A percentile compares a stretch with the other conserved stretches of the same genome.
phyloP scores from a whole-genome alignment of 345 rosid species.

The Hevea brasiliensis region DNA sequence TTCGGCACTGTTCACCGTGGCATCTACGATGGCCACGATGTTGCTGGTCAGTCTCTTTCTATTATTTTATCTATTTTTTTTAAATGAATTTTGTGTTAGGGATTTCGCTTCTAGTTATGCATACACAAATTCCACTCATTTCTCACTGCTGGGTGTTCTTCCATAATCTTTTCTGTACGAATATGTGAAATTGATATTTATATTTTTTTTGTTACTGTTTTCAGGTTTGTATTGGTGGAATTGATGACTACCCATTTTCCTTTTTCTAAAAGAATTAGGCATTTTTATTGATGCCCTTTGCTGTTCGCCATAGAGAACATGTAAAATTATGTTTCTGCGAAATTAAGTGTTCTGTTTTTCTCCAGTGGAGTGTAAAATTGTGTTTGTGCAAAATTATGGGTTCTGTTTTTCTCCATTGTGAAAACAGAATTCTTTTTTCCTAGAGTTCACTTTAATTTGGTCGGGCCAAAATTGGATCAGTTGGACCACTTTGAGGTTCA shows the following conservation, averaged over 20 bases:
- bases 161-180: background rate
- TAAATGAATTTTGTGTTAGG: background rate
- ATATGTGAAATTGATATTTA: background rate
- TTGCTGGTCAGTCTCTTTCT: slow-evolving; percentile 71
- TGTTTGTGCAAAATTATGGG: background rate
- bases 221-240: background rate
- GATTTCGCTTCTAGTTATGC: background rate
- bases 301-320: too few species aligned
- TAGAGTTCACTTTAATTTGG: slow-evolving; percentile 8
- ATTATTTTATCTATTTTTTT: background rate
- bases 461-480: background rate
- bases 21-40: slow-evolving; percentile 77
- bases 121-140: background rate
- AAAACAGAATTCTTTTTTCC: background rate
- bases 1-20: slow-evolving; percentile 99
- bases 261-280: background rate
- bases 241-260: background rate
- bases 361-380: too few species aligned
- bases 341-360: too few species aligned
- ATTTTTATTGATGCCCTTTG: background rate
- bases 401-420: background rate
- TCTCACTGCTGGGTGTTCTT: background rate
- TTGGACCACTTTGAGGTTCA: slow-evolving; percentile 4
- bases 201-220: background rate
- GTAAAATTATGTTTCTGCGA: too few species aligned